Evolutionary conservation across 495 filamentous ascomycete genomes (phyloP), one percentile per base, ranked within the genome.

Genomic region (Thermochaetoides thermophila): DNA sequence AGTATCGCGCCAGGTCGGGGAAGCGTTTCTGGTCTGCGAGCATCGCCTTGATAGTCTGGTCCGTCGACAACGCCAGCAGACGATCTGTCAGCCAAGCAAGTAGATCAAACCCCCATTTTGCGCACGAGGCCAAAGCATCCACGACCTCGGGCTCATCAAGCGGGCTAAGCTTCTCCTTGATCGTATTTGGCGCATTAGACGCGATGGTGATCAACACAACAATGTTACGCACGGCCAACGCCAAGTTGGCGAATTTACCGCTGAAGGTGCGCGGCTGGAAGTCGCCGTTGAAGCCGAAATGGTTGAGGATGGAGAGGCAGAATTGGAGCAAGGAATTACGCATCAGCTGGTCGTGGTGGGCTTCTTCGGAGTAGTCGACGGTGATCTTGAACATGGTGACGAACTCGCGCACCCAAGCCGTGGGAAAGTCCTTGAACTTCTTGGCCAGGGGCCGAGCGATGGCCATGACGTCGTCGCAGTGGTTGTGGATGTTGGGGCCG

Each of bases 381-480:
- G 66, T 66, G 23, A 81, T 60, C 34, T 69, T 71, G 39, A 86
- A 57, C 20, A 74, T 68, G 26, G 69, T 66, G 32, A 78, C 76
- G 11, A 82, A 58, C 36, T 81, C 75, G 31, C 59, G 68, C 15
- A 81, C 46, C 64, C 63, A 71, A 12, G 66, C 53, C 15, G 59
- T 52, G 2, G 55, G 41, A 37, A 78, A 75, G 27, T 62, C 63
- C 56, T 26, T 9, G 0, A 11, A 46, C 45, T 39, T 56, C 7
- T 56, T 50, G 1, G 55, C 46, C 37, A 59, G 67, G 39, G 68
- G 56, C 47, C 72, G 61, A 15, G 75, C 67, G 9, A 77, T 63
- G 18, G 81, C 73, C 17, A 91, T 52, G 13, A 86, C 59, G 47
- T 93, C 84, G 48, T 93, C 84, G 33, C 66, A 78, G 32, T 68